Evolutionary conservation across 2,329 filamentous ascomycete species (phyloP).

Genomic region (Geoglossum cookeanum): DNA sequence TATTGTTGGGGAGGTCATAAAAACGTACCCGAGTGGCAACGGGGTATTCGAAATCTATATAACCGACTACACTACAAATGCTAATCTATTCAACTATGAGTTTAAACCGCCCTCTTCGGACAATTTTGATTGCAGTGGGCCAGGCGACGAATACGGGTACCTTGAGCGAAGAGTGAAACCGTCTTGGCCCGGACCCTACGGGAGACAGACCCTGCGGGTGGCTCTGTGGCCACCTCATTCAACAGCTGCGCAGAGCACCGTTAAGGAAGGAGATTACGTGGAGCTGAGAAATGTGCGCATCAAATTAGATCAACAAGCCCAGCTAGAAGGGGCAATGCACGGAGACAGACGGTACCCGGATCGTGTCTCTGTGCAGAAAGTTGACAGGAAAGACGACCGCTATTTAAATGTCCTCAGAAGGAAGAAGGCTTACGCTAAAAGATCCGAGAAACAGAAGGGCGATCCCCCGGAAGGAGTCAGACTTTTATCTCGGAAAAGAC

Average conservation of each 20-base stretch:
- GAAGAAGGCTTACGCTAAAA: conserved; percentile 42
- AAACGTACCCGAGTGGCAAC: conserved; percentile 24
- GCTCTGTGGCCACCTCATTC: conserved; percentile 53
- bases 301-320: conserved; percentile 33
- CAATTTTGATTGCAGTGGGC: conserved; percentile 11
- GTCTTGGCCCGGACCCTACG: conserved; percentile 57
- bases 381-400: conserved; percentile 26
- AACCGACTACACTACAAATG: conserved; percentile 66
- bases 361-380: conserved; percentile 38
- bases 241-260: conserved; percentile 31
- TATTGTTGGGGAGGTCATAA: conserved; percentile 52
- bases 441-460: conserved; percentile 16
- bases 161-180: conserved; percentile 18
- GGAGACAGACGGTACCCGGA: conserved; percentile 17
- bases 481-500: background rate
- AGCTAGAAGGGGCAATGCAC: conserved; percentile 52
- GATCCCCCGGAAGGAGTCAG: conserved; percentile 5
- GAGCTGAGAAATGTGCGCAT: conserved; percentile 53
- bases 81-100: conserved; percentile 36
- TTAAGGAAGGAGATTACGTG: conserved; percentile 44
- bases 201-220: conserved; percentile 51
- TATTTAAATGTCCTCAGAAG: conserved; percentile 41
- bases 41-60: conserved; percentile 47
- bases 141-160: conserved; percentile 38
- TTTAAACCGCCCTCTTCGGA: conserved; percentile 21